These are phyloP conservation scores for Leptographium radiaticola DNA, from an alignment of 2,329 filamentous ascomycete genomes.

Conservation along the genomic window DNA sequence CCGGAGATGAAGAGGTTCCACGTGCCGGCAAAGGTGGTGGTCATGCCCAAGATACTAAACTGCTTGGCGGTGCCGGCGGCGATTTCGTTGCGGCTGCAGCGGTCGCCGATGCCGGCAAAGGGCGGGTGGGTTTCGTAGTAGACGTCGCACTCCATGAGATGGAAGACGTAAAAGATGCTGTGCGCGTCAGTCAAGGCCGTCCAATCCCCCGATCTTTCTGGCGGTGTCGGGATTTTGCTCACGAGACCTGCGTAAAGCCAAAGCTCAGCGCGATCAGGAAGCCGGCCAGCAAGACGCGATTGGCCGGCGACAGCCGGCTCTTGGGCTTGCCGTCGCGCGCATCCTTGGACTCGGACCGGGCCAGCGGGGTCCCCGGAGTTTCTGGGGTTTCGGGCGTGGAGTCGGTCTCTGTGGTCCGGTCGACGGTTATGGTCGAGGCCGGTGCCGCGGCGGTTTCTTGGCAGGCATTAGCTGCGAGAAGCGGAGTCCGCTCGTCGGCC, in stretches of 20 bases:
- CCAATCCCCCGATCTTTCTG: too few species aligned
- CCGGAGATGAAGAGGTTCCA: conserved; percentile 55
- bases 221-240: conserved; percentile 12
- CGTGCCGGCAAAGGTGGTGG: conserved; percentile 51
- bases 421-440: background rate
- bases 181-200: background rate
- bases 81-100: conserved; percentile 48
- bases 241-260: conserved; percentile 36
- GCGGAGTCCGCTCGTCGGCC: conserved; percentile 1
- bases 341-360: background rate
- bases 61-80: conserved; percentile 50
- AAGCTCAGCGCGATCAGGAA: conserved; percentile 44
- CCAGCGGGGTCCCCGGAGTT: background rate
- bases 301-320: conserved; percentile 14
- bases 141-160: conserved; percentile 57
- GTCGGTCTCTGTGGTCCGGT: background rate
- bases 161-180: conserved; percentile 48
- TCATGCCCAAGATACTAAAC: conserved; percentile 52
- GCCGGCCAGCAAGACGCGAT: conserved; percentile 41
- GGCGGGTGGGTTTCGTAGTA: conserved; percentile 49
- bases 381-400: background rate
- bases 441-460: background rate
- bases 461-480: background rate
- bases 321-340: background rate
- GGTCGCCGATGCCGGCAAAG: conserved; percentile 31